Base-by-base conservation (phyloP, 768 basidiomycete species). In the Naganishia randhawae region DNA sequence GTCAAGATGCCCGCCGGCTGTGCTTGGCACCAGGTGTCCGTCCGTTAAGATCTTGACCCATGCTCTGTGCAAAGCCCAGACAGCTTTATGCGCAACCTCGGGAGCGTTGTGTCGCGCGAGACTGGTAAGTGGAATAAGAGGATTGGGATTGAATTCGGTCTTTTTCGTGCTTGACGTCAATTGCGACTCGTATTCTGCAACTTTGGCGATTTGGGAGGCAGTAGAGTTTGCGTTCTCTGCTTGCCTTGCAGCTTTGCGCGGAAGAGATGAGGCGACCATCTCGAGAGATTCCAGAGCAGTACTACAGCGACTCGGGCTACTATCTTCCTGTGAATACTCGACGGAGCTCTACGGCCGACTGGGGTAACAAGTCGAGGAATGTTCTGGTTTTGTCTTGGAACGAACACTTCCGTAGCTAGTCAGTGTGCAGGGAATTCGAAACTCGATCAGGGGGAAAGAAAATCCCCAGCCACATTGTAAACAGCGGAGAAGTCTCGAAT, bases 41-140 rank as follows among this genome's bases (percentile, higher is more conserved):
- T 83, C 83, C 3, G 83, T 77, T 54, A 92, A 84, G 39, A 90
- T 80, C 25, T 84, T 72, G 10, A 89, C 85, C 75, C 91, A 92
- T 14, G 88, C 83, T 42, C 93, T 82, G 77, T 95, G 93, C 6
- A 89, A 78, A 0, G 91, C 88, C 80, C 92, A 95, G 19, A 92
- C 84, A 1, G 85, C 87, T 76, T 89, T 92, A 66, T 84, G 89
- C 16, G 86, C 84, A 32, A 85, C 83, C 71, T 84, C 83, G 0
- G 89, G 81, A 1, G 83, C 77, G 19, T 73, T 69, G 25, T 81
- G 77, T 33, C 82, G 77, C 0, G 87, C 83, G 33, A 91, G 78
- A 17, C 85, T 81, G 63, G 92, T 77, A 9, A 96, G 85, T 77
- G 92, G 89, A 14, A 87, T 85, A 25, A 96, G 72, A 79, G 32